These are phyloP conservation scores for Pseudonectria foliicola DNA, from an alignment of 2,329 filamentous ascomycete genomes.

Conservation along the genomic window DNA sequence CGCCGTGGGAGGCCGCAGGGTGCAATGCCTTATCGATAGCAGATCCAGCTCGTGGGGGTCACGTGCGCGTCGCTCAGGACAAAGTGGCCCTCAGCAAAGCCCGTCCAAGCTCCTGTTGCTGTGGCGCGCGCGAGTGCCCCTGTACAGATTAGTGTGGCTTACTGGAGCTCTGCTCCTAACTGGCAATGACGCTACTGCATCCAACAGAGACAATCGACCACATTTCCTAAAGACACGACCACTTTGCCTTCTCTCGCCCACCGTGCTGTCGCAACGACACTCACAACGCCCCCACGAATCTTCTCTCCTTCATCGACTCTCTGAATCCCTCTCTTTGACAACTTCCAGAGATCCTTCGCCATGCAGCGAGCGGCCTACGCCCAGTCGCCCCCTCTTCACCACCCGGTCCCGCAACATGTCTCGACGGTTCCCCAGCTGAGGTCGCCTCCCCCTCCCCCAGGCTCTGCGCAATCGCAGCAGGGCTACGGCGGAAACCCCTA, in stretches of 20 bases:
- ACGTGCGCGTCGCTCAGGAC: too few relatives aligned
- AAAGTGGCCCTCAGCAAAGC: too few relatives aligned
- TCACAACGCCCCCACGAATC: constrained; percentile 4
- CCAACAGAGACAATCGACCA: constrained; percentile 27
- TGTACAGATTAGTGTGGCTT: too few relatives aligned
- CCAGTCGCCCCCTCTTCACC: constrained; percentile 89
- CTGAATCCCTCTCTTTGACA: not conserved
- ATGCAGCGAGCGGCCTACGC: constrained; percentile 87
- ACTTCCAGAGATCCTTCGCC: constrained; percentile 21
- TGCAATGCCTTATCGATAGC: constrained; percentile 12
- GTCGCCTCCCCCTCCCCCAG: constrained; percentile 78
- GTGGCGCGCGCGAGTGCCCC: not conserved
- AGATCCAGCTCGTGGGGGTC: not conserved
- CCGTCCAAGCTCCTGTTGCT: too few relatives aligned
- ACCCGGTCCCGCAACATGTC: constrained; percentile 96
- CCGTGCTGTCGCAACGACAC: constrained; percentile 7
- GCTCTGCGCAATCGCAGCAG: constrained; percentile 59
- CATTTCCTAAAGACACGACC: constrained; percentile 26
- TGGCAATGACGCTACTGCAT: constrained; percentile 16
- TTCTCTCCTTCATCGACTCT: not conserved
- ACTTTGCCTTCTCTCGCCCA: constrained; percentile 13
- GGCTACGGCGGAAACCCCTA: constrained; percentile 66
- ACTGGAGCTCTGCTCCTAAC: constrained; percentile 8
- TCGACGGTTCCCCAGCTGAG: constrained; percentile 95
- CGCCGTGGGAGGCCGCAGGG: constrained; percentile 9